Evolutionary conservation across 345 rosid species (phyloP).

Genomic region (Pseudoturritis turrita): DNA sequence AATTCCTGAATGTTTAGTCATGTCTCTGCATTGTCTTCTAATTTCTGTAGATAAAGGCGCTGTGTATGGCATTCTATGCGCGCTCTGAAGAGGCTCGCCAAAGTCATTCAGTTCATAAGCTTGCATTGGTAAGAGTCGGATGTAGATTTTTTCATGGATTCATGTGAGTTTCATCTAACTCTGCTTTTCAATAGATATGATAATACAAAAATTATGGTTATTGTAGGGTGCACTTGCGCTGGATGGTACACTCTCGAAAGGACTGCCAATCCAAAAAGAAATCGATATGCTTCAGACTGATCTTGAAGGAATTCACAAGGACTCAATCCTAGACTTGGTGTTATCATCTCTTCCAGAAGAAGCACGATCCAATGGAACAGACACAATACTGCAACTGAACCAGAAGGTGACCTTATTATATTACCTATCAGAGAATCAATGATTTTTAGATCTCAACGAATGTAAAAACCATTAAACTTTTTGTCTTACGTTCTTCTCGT

Average conservation of each 20-base stretch:
- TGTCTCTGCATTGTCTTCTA: neutral
- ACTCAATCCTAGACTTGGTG: conserved; percentile 69
- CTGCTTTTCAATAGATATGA: neutral
- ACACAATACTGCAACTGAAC: conserved; percentile 64
- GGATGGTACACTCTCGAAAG: conserved; percentile 86
- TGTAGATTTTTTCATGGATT: neutral
- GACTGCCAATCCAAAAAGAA: conserved; percentile 81
- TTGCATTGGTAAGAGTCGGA: conserved; percentile 62
- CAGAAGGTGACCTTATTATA: conserved; percentile 52
- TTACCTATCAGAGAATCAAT: neutral
- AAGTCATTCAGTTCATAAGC: conserved; percentile 92
- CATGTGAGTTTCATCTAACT: neutral
- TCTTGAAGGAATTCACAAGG: conserved; percentile 68
- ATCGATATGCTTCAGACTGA: conserved; percentile 53
- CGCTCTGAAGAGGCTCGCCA: conserved; percentile 90
- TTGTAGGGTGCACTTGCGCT: conserved; percentile 82
- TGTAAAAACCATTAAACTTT: neutral
- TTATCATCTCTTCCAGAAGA: conserved; percentile 90
- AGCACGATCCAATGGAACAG: conserved; percentile 63
- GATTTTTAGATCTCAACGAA: neutral
- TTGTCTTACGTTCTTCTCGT: neutral
- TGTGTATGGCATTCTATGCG: conserved; percentile 94
- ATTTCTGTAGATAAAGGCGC: conserved; percentile 65
- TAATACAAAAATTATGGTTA: neutral
- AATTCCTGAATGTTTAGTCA: neutral